Evolutionary conservation across 1,284 basidiomycete genomes (phyloP), one percentile per base, ranked within the genome.

Genomic region (Cutaneotrichosporon cutaneum): DNA sequence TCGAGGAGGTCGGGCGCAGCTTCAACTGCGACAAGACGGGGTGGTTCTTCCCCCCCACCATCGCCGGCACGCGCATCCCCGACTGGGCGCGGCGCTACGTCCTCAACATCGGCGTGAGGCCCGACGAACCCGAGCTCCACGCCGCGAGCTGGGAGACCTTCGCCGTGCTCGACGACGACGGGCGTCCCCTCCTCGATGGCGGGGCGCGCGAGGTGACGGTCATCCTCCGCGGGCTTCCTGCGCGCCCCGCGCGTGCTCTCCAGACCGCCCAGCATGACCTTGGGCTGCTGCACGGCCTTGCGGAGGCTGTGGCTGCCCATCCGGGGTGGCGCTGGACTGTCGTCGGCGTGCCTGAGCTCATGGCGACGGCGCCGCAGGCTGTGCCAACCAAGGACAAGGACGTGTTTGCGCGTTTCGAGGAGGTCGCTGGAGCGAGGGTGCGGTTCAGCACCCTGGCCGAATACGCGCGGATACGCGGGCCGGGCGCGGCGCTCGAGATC

Each of bases 11-110:
- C 5, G 21, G 35, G 0, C 5, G 14, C 3, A 39, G 35, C 35
- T 54, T 54, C 52, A 54, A 54, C 24, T 54, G 52, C 52, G 52
- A 54, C 35, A 54, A 54, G 35, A 54, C 52, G n/a, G 52, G 52
- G 8, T 54, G 52, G 52, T 54, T 54, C 33, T 54, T 54, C 16
- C 52, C 52, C 14, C 52, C 52, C 2, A 26, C 22, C 11, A 22
- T 54, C 7, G 21, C 35, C 3, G 33, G 52, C 7, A 54, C 52
- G 1, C 51, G 51, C 21, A 36, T 53, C 5, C 51, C 51, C 11
- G 6, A 3, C 18, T 54, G 52, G 52, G 52, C 52, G 7, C 21
- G 24, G 22, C 8, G 35, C 13, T 54, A 39, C 22, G 35, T 54
- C 22, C 21, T 54, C 22, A 14, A 39, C 16, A 26, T 54, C 24